Evolutionary conservation across 805 yeast species (phyloP).

Genomic region (Geotrichum ghanense): DNA sequence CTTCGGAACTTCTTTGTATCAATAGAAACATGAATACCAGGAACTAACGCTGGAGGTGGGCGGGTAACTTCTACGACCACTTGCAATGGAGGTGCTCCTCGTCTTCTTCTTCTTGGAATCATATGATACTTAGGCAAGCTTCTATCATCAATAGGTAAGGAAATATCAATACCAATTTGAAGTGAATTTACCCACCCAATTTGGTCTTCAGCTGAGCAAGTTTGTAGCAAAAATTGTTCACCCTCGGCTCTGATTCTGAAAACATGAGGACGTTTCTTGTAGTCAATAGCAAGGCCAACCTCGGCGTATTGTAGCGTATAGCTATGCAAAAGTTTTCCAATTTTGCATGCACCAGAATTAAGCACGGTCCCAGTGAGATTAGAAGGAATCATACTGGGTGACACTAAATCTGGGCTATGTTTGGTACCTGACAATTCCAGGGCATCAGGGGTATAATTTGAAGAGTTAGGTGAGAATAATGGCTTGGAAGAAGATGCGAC

Average conservation of each 20-base stretch:
- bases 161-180: conserved; percentile 64
- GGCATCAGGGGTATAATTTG: not conserved
- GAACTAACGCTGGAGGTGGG: not conserved
- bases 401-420: not conserved
- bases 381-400: conserved; percentile 4
- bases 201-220: conserved; percentile 50
- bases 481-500: not conserved
- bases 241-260: conserved; percentile 70
- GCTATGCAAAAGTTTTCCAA: conserved; percentile 30
- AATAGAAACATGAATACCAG: not conserved
- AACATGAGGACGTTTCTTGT: conserved; percentile 56
- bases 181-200: conserved; percentile 70
- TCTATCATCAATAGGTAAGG: conserved; percentile 65
- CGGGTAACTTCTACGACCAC: not conserved
- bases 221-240: conserved; percentile 67
- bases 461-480: not conserved
- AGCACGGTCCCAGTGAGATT: conserved; percentile 1
- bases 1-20: not conserved
- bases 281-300: conserved; percentile 79
- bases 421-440: not conserved
- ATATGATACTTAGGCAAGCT: conserved; percentile 67
- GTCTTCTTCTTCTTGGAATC: conserved; percentile 52
- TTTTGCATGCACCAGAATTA: conserved; percentile 8
- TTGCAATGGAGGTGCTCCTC: not conserved
- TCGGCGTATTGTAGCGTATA: conserved; percentile 77